A percentile compares a stretch with the other conserved stretches of the same genome.
phyloP scores from a whole-genome alignment of 2,329 filamentous ascomycete species.

The Aspergillus carbonarius region DNA sequence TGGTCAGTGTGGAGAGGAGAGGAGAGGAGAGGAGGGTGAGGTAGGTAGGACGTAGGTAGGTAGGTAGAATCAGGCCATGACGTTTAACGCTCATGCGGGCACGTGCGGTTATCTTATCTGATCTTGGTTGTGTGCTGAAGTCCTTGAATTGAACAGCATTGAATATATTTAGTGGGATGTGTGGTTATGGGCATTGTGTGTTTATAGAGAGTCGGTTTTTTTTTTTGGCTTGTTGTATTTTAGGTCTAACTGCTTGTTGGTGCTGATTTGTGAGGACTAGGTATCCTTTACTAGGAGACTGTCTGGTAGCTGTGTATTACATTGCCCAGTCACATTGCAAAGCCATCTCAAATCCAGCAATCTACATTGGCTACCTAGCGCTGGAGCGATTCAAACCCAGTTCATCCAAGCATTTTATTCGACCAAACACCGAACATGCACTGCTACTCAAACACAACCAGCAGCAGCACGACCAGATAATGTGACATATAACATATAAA shows the following conservation, averaged over 20 bases:
- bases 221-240: no score
- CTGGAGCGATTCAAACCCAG: not conserved
- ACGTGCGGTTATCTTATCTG: constrained; percentile 17
- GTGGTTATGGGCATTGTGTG: no score
- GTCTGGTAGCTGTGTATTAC: no score
- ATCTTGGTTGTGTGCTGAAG: constrained; percentile 13
- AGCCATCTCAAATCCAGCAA: no score
- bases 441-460: not conserved
- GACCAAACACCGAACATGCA: not conserved
- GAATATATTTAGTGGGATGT: no score
- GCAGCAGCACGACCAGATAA: not conserved
- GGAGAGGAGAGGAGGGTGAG: not conserved
- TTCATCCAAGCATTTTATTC: not conserved
- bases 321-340: no score
- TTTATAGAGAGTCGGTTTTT: no score
- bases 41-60: no score
- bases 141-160: not conserved
- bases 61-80: not conserved
- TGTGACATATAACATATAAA: not conserved
- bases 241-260: no score
- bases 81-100: not conserved
- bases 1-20: not conserved
- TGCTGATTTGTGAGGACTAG: no score
- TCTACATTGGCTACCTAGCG: not conserved
- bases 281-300: no score